phyloP scores from a whole-genome alignment of 345 rosid species.

The Euphorbia lathyris region DNA sequence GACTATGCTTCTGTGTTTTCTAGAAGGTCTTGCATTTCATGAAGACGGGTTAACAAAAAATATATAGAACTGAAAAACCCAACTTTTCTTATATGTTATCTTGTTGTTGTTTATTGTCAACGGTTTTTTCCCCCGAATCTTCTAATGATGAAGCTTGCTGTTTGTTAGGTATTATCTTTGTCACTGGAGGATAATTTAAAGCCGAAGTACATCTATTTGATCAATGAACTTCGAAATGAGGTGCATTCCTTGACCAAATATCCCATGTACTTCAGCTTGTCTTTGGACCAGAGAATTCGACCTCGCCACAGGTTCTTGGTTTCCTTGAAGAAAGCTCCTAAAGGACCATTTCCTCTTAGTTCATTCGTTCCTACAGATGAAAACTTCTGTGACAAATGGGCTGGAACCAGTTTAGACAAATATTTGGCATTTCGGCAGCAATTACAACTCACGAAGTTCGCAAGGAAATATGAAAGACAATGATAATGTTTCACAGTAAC shows the following conservation, averaged over 20 bases:
- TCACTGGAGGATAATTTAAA: conserved; percentile 89
- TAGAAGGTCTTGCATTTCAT: neutral
- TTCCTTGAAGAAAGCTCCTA: conserved; percentile 80
- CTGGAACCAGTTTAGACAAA: conserved; percentile 75
- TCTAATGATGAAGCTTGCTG: conserved; percentile 8
- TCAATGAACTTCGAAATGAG: conserved; percentile 77
- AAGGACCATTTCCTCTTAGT: conserved; percentile 93
- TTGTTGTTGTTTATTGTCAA: neutral
- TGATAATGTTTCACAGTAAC: conserved; percentile 19
- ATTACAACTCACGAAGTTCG: conserved; percentile 62
- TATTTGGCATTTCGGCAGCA: conserved; percentile 82
- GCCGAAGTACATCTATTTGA: conserved; percentile 85
- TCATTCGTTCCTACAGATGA: conserved; percentile 84
- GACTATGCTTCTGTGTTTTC: neutral
- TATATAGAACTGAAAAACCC: neutral
- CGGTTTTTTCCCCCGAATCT: neutral
- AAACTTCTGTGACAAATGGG: conserved; percentile 82
- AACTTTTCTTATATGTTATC: neutral
- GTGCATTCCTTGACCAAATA: conserved; percentile 76
- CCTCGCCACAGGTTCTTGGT: conserved; percentile 91
- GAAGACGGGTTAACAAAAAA: neutral
- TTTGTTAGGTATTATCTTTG: conserved; percentile 74
- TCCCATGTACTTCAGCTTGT: conserved; percentile 86
- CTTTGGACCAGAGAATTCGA: conserved; percentile 87
- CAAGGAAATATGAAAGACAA: conserved; percentile 61